Evolutionary conservation across 1,139 yeast genomes (phyloP).

Genomic region (Oligophagozyma castellii): DNA sequence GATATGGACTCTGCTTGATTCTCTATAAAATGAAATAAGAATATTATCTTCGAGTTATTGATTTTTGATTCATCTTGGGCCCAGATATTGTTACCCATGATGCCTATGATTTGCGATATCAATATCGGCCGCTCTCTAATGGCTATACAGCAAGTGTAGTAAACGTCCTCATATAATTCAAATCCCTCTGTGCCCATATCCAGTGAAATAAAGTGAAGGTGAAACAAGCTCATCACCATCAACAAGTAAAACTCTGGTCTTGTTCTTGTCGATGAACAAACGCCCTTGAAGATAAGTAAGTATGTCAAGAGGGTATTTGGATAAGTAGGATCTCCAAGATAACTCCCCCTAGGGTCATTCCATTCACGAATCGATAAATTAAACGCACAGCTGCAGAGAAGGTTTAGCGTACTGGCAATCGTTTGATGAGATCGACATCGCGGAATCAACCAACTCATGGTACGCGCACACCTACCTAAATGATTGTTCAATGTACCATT

Average conservation of each 20-base stretch:
- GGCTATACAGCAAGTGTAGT: too few relatives aligned
- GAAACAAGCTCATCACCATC: constrained; percentile 10
- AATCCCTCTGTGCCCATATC: constrained; percentile 21
- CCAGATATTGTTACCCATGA: constrained; percentile 9
- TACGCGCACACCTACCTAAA: too few relatives aligned
- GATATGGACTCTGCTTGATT: constrained; percentile 4
- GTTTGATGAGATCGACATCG: constrained; percentile 2
- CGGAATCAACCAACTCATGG: constrained; percentile 2
- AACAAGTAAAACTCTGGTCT: constrained; percentile 8
- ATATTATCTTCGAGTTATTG: constrained; percentile 13
- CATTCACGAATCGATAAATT: constrained; percentile 9
- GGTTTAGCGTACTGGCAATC: constrained; percentile 3
- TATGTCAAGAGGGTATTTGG: constrained; percentile 12
- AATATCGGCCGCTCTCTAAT: too few relatives aligned
- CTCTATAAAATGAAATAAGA: constrained; percentile 13
- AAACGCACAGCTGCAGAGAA: constrained; percentile 5
- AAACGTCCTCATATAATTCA: constrained; percentile 16
- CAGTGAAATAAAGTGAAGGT: constrained; percentile 14
- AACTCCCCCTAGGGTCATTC: constrained; percentile 7
- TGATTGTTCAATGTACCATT: too few relatives aligned
- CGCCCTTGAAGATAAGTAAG: constrained; percentile 12
- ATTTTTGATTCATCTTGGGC: too few relatives aligned
- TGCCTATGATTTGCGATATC: too few relatives aligned
- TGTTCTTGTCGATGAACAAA: constrained; percentile 5
- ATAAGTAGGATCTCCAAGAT: constrained; percentile 8